A percentile compares a stretch with the other conserved stretches of the same genome.
phyloP scores from a whole-genome alignment of 768 basidiomycete genomes.

The Boletus subcaerulescens region DNA sequence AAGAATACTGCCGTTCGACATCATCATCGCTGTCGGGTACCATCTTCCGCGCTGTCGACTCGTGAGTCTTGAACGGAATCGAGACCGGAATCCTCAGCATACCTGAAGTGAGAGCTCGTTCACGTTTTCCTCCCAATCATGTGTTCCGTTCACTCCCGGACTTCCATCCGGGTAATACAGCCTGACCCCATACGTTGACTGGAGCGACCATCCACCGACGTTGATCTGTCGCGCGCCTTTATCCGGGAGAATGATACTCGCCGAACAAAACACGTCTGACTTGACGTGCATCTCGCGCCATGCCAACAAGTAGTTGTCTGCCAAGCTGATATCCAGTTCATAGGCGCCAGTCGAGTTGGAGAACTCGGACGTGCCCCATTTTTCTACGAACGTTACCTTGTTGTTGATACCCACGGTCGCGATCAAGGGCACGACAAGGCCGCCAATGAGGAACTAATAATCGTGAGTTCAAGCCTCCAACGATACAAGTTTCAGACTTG shows the following conservation, averaged over 20 bases:
- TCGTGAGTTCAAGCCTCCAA: not conserved
- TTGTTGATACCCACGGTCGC: slow-evolving; percentile 77
- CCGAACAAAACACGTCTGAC: slow-evolving; percentile 80
- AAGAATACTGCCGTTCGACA: slow-evolving; percentile 72
- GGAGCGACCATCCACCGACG: slow-evolving; percentile 53
- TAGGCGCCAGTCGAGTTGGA: slow-evolving; percentile 73
- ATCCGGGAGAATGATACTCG: slow-evolving; percentile 69
- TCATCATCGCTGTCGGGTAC: slow-evolving; percentile 67
- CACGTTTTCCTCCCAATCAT: slow-evolving; percentile 77
- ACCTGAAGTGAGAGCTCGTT: slow-evolving; percentile 60
- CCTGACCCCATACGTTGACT: slow-evolving; percentile 70
- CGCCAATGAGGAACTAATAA: slow-evolving; percentile 44
- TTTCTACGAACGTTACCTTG: slow-evolving; percentile 80
- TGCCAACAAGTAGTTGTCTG: slow-evolving; percentile 40
- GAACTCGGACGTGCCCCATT: slow-evolving; percentile 60
- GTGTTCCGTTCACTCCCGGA: slow-evolving; percentile 67
- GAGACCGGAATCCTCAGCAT: not conserved
- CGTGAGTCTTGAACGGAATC: not conserved
- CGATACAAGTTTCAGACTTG: slow-evolving; percentile 26
- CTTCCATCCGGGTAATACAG: slow-evolving; percentile 69
- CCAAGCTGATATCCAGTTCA: slow-evolving; percentile 66
- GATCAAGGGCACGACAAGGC: slow-evolving; percentile 69
- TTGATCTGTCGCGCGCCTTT: slow-evolving; percentile 46
- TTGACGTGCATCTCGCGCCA: slow-evolving; percentile 79
- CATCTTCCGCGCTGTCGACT: slow-evolving; percentile 54